A percentile compares a stretch with the other conserved stretches of the same genome.
phyloP scores from a whole-genome alignment of 2,329 filamentous ascomycete species.

The Fusarium piperis region DNA sequence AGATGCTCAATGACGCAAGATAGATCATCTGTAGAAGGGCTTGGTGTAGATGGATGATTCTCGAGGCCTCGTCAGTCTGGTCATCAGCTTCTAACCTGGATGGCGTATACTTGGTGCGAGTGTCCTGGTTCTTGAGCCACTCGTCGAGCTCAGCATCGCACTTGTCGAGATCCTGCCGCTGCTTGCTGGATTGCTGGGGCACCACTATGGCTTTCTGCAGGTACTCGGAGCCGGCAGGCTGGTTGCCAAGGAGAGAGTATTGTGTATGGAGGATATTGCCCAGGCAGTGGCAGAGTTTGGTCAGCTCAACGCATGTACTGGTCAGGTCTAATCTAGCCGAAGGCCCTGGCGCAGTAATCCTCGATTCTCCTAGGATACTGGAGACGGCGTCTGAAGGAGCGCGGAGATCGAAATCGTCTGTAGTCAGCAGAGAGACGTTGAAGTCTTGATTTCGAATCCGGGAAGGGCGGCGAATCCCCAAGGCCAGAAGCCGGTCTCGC shows the following conservation, averaged over 20 bases:
- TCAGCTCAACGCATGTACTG: conserved; percentile 8
- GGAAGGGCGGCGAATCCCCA: conserved; percentile 13
- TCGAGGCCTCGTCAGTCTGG: background rate
- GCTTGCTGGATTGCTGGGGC: background rate
- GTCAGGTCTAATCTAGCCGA: background rate
- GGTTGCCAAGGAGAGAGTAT: conserved; percentile 5
- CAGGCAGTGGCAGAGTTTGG: conserved; percentile 8
- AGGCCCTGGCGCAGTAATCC: background rate
- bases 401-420: conserved; percentile 4
- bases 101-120: conserved; percentile 4
- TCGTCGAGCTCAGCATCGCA: conserved; percentile 7
- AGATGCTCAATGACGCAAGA: background rate
- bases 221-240: background rate
- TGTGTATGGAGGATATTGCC: conserved; percentile 10
- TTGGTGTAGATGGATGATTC: conserved; percentile 6
- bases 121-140: conserved; percentile 1
- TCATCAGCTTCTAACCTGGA: background rate
- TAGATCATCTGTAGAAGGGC: conserved; percentile 13
- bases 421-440: background rate
- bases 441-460: conserved; percentile 16
- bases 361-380: background rate
- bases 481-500: conserved; percentile 9
- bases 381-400: background rate
- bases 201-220: background rate
- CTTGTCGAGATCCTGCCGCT: background rate